These are phyloP conservation scores for Nigrospora sphaerica DNA, from an alignment of 2,329 filamentous ascomycete species.

Conservation along the genomic window DNA sequence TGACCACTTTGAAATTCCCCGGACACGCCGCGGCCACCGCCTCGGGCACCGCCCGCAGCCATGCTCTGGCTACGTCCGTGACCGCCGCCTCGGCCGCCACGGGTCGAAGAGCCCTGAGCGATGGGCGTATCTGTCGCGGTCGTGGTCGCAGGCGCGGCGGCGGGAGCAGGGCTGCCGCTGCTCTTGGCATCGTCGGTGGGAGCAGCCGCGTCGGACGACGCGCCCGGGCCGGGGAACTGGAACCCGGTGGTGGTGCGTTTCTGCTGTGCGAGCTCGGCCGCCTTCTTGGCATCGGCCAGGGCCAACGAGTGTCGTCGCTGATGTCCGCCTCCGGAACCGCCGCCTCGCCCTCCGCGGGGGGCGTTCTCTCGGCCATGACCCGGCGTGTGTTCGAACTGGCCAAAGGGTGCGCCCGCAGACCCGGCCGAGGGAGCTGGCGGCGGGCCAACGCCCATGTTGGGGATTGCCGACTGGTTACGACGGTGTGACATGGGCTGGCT, in stretches of 20 bases:
- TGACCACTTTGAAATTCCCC: constrained; percentile 40
- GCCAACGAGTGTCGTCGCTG: constrained; percentile 92
- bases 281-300: constrained; percentile 93
- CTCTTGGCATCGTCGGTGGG: constrained; percentile 44
- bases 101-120: constrained; percentile 34
- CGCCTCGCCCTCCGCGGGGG: constrained; percentile 65
- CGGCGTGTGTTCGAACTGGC: constrained; percentile 64
- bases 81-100: constrained; percentile 49
- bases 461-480: constrained; percentile 94
- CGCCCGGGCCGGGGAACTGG: constrained; percentile 79
- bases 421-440: constrained; percentile 90
- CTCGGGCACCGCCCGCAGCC: constrained; percentile 67
- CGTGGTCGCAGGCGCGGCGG: constrained; percentile 30
- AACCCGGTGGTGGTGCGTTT: constrained; percentile 91
- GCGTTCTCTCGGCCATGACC: constrained; percentile 59
- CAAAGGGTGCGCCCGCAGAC: constrained; percentile 70
- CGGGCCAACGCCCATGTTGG: constrained; percentile 82
- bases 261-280: constrained; percentile 92
- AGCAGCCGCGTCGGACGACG: constrained; percentile 44
- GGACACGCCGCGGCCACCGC: constrained; percentile 57
- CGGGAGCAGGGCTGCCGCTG: constrained; percentile 28
- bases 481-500: constrained; percentile 81
- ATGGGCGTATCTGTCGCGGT: constrained; percentile 29
- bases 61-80: constrained; percentile 86
- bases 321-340: constrained; percentile 64